A percentile compares a stretch with the other conserved stretches of the same genome.
Conservation (phyloP, 495 filamentous ascomycete species). For the Penicillium paxilli region DNA sequence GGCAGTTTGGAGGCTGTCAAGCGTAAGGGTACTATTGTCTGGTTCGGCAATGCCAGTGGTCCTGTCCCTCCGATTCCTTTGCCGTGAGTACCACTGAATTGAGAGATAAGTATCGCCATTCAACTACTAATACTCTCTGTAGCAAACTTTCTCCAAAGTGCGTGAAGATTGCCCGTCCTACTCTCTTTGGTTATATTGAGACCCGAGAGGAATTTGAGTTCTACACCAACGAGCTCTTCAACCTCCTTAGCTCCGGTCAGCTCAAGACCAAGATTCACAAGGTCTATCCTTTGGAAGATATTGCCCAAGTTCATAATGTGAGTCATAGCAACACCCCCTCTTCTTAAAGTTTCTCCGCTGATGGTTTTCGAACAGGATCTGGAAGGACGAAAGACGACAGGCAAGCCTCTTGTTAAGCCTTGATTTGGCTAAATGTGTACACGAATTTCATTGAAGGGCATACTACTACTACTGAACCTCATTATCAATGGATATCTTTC, state of each 20-base stretch:
- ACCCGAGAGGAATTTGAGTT: constrained; percentile 74
- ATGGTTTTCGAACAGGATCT: constrained; percentile 56
- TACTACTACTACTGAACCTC: neutral
- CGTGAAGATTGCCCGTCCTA: constrained; percentile 73
- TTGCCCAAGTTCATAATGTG: constrained; percentile 68
- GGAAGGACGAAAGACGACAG: constrained; percentile 78
- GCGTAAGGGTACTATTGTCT: constrained; percentile 79
- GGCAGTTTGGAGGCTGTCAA: constrained; percentile 73
- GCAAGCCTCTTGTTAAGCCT: constrained; percentile 59
- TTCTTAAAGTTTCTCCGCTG: neutral
- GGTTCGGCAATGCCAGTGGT: constrained; percentile 89
- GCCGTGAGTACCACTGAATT: constrained; percentile 40
- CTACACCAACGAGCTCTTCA: constrained; percentile 74
- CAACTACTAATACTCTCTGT: neutral
- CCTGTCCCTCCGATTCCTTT: constrained; percentile 75
- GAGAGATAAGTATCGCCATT: neutral
- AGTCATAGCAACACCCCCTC: constrained; percentile 5
- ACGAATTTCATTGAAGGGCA: neutral
- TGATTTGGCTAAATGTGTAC: constrained; percentile 10
- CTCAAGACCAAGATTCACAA: constrained; percentile 77
- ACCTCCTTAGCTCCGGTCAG: constrained; percentile 64
- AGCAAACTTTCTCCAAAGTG: constrained; percentile 73
- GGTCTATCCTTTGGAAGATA: constrained; percentile 77
- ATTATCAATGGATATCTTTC: too few species aligned
- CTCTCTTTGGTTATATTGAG: constrained; percentile 69